Base-by-base conservation (phyloP, 148 eudicot species). In the Chenopodium formosanum region DNA sequence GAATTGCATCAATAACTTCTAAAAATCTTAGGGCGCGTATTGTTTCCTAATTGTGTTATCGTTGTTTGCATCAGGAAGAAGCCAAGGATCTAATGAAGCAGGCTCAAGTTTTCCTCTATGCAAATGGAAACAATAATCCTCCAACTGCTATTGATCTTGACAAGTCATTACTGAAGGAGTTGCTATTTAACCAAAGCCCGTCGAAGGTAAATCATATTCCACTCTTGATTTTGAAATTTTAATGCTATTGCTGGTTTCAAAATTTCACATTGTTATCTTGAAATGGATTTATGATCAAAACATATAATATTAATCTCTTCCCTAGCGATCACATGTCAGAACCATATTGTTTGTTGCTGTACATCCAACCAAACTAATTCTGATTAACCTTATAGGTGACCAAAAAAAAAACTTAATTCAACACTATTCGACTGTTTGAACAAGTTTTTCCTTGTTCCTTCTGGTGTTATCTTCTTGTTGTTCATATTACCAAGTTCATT, bases 141-240 rank as follows among this genome's bases (percentile, higher is more conserved):
- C 99, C 99, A 74, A 95, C 99, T 76, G 91, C 99, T 32, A 90
- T 95, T 86, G 94, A 91, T 85, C 87, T 93, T 66, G 89, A 92
- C 86, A 95, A 89, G 84, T 82, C 94, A 19, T 85, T 91, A 63
- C 70, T 95, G 70, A 94, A 78, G 82, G 97, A 95, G 74, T 80
- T 95, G 87, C 83, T 95, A 77, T 95, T 95, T 85, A 95, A 92
- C 89, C 97, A 93, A 83, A 91, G 99, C 84, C 94, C 99, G 52
- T 79, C 94, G 34, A 95, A 93, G 99, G 99, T 95, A 77, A 87
- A 7, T 3, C 27, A 62, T 70, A 9, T 29, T n/a, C 19, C 66
- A n/a, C 44, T 23, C 70, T 7, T 14, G 47, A 14, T 27, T 78
- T 20, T 47, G 2, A 23, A 66, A 25, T 1, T 31, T 76, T 23